Base-by-base conservation (phyloP, 1,284 basidiomycete genomes). In the Boletus sp. region DNA sequence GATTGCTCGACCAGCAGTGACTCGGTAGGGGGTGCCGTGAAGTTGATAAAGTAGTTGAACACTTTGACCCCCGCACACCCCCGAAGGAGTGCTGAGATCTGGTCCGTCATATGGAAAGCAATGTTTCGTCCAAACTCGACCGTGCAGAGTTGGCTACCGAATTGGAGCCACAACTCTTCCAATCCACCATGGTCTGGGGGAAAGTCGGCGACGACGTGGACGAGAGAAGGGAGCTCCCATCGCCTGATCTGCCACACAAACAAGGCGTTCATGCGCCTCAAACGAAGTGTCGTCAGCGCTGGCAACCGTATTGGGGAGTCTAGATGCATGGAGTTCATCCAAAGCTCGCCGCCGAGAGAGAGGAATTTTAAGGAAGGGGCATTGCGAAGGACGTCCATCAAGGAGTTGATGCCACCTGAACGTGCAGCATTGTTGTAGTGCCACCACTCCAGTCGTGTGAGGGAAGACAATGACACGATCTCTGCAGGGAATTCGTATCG, bases 371-470 rank as follows among this genome's bases (percentile, higher is more conserved):
- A 58, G 46, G 76, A 74, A 1, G 83, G 81, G 3, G 82, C 65
- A 43, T 64, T 67, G 9, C 59, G 63, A 26, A 86, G 71, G 46
- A 83, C 78, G 46, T 73, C 68, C 3, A 62, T 58, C 35, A 86
- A 68, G 6, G 77, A 78, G 61, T 86, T 86, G 52, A 85, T 79
- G 3, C 83, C 84, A 8, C 82, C 82, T 12, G 78, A 71, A 46
- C 77, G 73, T 23, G 81, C 74, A 25, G 83, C 83, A 44, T 77
- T 75, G 49, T 69, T 69, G 54, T 77, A 64, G 55, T 82, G 74
- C 75, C 80, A 84, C 81, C 83, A 86, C 46, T 86, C 83, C 33
- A 86, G 69, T 17, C 81, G 76, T 38, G 73, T 75, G 29, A 86
- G 68, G n/a, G 75, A 74, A 9, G 71, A 68, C 4, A 84, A 53